Conservation (phyloP, 257 asterid species). For the Scutellaria barbata region DNA sequence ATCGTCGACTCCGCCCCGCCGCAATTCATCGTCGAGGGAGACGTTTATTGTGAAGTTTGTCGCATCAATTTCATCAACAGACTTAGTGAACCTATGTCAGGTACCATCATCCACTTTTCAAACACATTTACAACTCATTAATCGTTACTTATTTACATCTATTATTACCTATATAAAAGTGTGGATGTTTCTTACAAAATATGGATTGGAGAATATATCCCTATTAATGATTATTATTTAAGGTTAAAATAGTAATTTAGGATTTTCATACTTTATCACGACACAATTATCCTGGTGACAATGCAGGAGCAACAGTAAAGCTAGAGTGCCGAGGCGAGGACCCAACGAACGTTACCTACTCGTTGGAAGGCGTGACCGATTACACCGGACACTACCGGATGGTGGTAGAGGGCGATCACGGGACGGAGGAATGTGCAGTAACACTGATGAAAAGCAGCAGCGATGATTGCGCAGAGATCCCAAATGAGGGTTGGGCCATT, state of each 20-base stretch:
- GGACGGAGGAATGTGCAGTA: conserved; percentile 56
- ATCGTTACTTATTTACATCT: too few species aligned
- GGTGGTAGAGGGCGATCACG: conserved; percentile 58
- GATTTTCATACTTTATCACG: too few species aligned
- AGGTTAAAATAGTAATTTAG: too few species aligned
- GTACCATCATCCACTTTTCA: too few species aligned
- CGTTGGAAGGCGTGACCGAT: conserved; percentile 48
- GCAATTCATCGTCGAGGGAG: conserved; percentile 55
- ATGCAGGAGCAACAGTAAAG: conserved; percentile 58
- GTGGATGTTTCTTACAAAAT: too few species aligned
- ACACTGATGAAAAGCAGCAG: conserved; percentile 55
- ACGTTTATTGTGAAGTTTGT: conserved; percentile 74
- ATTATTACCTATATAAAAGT: too few species aligned
- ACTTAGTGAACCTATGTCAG: conserved; percentile 65
- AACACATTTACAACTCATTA: too few species aligned
- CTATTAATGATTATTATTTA: too few species aligned
- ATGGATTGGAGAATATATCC: too few species aligned
- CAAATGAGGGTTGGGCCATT: conserved; percentile 43
- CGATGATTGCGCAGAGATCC: conserved; percentile 54
- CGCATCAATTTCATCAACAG: conserved; percentile 62
- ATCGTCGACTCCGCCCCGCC: conserved; percentile 26
- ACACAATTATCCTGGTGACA: background rate
- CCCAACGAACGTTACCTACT: conserved; percentile 40
- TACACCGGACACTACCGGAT: conserved; percentile 44
- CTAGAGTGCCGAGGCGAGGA: conserved; percentile 51